phyloP scores from a whole-genome alignment of 805 yeast genomes.

The Spathaspora girioi region DNA sequence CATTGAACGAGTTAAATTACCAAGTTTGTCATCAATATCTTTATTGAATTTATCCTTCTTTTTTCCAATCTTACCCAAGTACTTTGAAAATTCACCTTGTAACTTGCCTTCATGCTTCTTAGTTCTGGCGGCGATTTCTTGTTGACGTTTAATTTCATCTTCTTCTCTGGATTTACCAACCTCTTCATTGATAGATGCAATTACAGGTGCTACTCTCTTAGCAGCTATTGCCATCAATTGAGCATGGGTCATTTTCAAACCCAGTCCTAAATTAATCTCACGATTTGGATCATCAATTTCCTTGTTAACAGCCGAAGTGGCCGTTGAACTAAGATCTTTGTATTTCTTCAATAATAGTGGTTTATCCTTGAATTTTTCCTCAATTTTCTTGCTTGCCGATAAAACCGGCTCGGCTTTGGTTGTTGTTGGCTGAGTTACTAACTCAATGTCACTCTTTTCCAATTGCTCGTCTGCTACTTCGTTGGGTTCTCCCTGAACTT shows the following conservation, averaged over 20 bases:
- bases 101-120: slow-evolving; percentile 33
- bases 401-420: slow-evolving; percentile 32
- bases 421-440: slow-evolving; percentile 27
- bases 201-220: slow-evolving; percentile 51
- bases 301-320: slow-evolving; percentile 41
- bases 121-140: slow-evolving; percentile 33
- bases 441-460: slow-evolving; percentile 18
- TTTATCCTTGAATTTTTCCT: slow-evolving; percentile 39
- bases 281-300: slow-evolving; percentile 46
- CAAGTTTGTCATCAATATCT: slow-evolving; percentile 36
- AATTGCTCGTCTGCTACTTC: not conserved
- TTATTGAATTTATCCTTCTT: slow-evolving; percentile 35
- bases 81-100: slow-evolving; percentile 32
- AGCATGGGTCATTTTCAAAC: slow-evolving; percentile 50
- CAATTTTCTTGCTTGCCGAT: slow-evolving; percentile 32
- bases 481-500: not conserved
- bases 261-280: slow-evolving; percentile 50
- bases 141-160: slow-evolving; percentile 41
- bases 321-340: slow-evolving; percentile 46
- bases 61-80: slow-evolving; percentile 34
- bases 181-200: slow-evolving; percentile 47
- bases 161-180: slow-evolving; percentile 42
- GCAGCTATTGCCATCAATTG: slow-evolving; percentile 55
- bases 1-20: slow-evolving; percentile 17
- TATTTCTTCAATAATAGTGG: slow-evolving; percentile 48